These are phyloP conservation scores for Staphylotrichum tortipilum DNA, from an alignment of 495 filamentous ascomycete species.

Conservation along the genomic window DNA sequence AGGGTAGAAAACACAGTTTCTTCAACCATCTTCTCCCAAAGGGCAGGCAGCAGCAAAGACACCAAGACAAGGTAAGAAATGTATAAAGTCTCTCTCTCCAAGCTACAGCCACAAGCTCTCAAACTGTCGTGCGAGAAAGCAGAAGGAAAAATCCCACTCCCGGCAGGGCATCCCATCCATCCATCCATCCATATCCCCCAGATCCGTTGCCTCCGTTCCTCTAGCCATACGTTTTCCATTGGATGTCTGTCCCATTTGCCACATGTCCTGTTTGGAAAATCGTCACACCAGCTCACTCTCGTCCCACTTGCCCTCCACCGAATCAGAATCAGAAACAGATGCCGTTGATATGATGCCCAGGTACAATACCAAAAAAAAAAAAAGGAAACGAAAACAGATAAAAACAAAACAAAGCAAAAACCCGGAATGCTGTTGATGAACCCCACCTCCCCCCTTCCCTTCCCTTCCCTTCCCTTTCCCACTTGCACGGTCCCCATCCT, in stretches of 20 bases:
- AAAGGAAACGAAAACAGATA: neutral
- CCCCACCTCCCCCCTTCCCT: neutral
- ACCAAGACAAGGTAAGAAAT: too few species aligned
- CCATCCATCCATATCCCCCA: too few species aligned
- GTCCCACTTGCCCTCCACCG: too few species aligned
- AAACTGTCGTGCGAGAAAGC: neutral
- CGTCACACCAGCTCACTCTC: neutral
- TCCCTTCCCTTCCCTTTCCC: neutral
- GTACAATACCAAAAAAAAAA: neutral
- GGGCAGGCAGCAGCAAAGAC: too few species aligned
- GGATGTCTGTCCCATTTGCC: neutral
- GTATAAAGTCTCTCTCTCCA: too few species aligned
- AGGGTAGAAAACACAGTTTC: too few species aligned
- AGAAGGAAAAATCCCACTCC: neutral
- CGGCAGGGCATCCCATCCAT: neutral
- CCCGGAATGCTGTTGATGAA: conserved; percentile 1
- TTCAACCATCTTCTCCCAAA: too few species aligned
- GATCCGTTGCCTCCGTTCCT: neutral
- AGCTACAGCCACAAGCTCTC: neutral
- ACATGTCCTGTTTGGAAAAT: neutral
- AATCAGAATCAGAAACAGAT: conserved; percentile 9
- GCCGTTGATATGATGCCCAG: conserved; percentile 8
- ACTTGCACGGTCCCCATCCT: too few species aligned
- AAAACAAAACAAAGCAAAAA: conserved; percentile 8
- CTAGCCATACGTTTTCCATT: neutral